These are phyloP conservation scores for Erythrophleum fordii DNA, from an alignment of 306 rosid species.

Conservation along the genomic window DNA sequence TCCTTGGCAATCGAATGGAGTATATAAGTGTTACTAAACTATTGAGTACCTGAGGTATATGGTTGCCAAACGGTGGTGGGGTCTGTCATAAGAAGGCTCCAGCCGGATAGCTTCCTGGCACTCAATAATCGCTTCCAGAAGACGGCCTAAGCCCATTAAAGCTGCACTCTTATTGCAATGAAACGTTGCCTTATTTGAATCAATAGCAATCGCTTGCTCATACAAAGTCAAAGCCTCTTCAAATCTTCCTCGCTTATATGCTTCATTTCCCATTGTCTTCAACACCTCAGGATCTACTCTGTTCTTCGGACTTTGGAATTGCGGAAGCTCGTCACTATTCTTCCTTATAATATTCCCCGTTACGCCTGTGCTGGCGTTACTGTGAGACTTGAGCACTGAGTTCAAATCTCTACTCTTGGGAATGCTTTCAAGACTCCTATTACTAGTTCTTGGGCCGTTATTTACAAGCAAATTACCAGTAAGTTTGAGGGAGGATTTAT, in stretches of 20 bases:
- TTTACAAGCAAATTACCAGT: conserved; percentile 50
- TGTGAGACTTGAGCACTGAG: conserved; percentile 22
- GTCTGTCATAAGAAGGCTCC: conserved; percentile 79
- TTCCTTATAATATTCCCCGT: conserved; percentile 82
- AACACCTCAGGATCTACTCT: conserved; percentile 68
- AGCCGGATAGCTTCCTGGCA: conserved; percentile 72
- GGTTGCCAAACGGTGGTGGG: conserved; percentile 81
- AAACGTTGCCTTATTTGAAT: conserved; percentile 70
- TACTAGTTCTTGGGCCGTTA: conserved; percentile 44
- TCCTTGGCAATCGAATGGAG: not conserved
- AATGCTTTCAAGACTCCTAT: conserved; percentile 33
- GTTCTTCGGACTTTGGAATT: conserved; percentile 35
- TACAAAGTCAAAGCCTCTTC: conserved; percentile 76
- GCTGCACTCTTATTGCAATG: conserved; percentile 89
- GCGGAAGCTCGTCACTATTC: conserved; percentile 51
- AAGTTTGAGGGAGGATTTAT: conserved; percentile 51
- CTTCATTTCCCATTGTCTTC: conserved; percentile 83
- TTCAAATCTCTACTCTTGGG: conserved; percentile 41
- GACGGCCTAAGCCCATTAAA: conserved; percentile 70
- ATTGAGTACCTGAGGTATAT: conserved; percentile 72
- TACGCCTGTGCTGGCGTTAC: conserved; percentile 32
- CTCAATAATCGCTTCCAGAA: conserved; percentile 69
- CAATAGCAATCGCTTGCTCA: conserved; percentile 71
- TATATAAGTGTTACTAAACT: not conserved
- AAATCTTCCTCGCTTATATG: conserved; percentile 62